A percentile compares a stretch with the other conserved stretches of the same genome.
Evolutionary conservation across 495 filamentous ascomycete species (phyloP).

Genomic region (Tuber indicum): DNA sequence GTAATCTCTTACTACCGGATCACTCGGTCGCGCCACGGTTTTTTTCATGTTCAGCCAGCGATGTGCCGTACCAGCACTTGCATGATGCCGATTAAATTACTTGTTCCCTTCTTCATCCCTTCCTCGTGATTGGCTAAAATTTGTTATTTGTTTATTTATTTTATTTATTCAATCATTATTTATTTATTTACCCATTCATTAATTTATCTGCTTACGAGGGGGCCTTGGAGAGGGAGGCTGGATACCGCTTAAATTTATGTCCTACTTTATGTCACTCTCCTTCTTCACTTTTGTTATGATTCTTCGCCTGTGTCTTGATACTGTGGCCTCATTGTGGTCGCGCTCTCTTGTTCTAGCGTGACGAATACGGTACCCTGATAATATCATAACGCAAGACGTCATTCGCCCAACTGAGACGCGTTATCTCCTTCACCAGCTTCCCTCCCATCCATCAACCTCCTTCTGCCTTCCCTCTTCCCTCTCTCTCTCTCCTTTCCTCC

Average conservation of each 20-base stretch:
- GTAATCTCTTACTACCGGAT: no score
- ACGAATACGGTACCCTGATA: not conserved
- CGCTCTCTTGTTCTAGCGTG: not conserved
- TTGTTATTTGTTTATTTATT: not conserved
- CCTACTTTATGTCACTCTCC: not conserved
- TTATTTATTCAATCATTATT: no score
- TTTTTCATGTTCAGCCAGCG: no score
- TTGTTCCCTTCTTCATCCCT: not conserved
- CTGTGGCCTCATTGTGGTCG: not conserved
- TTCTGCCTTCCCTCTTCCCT: not conserved
- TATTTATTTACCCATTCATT: not conserved
- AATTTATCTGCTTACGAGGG: not conserved
- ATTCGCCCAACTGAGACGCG: not conserved
- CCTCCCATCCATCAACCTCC: not conserved
- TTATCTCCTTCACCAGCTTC: not conserved
- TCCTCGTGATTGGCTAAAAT: not conserved
- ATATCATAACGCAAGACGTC: not conserved
- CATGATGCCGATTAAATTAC: no score
- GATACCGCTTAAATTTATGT: not conserved
- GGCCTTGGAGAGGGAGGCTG: not conserved
- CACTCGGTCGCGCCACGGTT: no score
- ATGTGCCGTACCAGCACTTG: no score
- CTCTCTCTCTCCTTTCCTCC: not conserved
- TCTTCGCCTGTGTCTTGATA: not conserved
- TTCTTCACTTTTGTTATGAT: not conserved